These are phyloP conservation scores for Sphaerulina musiva DNA, from an alignment of 2,329 filamentous ascomycete genomes.

Conservation along the genomic window DNA sequence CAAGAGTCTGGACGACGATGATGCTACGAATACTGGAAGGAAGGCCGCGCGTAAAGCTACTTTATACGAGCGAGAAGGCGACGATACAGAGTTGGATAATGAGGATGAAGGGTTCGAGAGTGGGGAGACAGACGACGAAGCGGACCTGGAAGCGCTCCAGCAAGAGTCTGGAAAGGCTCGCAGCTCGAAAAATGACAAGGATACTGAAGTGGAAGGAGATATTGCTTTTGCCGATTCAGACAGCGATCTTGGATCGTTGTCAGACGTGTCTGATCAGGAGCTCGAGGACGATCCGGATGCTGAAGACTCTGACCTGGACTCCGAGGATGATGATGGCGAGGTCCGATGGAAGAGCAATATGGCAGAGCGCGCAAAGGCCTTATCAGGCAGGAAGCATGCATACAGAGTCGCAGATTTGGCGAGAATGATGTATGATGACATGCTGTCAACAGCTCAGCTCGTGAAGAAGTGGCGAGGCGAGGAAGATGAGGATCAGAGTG, in stretches of 20 bases:
- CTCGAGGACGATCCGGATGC: constrained; percentile 45
- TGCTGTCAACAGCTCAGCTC: constrained; percentile 67
- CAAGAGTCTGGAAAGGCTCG: constrained; percentile 45
- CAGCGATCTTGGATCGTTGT: constrained; percentile 88
- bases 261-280: constrained; percentile 53
- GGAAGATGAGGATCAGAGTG: constrained; percentile 47
- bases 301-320: constrained; percentile 34
- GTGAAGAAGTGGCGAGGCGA: constrained; percentile 74
- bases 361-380: constrained; percentile 61
- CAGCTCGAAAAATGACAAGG: constrained; percentile 47
- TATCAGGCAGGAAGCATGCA: constrained; percentile 63
- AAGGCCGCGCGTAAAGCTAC: constrained; percentile 46
- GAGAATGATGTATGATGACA: constrained; percentile 80
- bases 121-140: constrained; percentile 51
- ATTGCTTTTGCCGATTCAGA: constrained; percentile 93
- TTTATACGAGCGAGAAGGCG: constrained; percentile 45
- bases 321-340: constrained; percentile 63
- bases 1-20: constrained; percentile 48
- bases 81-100: constrained; percentile 38
- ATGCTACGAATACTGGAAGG: constrained; percentile 32
- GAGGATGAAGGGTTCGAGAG: constrained; percentile 47
- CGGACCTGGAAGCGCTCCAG: constrained; percentile 35
- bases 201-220: constrained; percentile 54
- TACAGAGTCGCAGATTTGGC: constrained; percentile 79
- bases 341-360: constrained; percentile 89